Evolutionary conservation across 768 basidiomycete genomes (phyloP), one percentile per base, ranked within the genome.

Genomic region (Trametopsis cervina): DNA sequence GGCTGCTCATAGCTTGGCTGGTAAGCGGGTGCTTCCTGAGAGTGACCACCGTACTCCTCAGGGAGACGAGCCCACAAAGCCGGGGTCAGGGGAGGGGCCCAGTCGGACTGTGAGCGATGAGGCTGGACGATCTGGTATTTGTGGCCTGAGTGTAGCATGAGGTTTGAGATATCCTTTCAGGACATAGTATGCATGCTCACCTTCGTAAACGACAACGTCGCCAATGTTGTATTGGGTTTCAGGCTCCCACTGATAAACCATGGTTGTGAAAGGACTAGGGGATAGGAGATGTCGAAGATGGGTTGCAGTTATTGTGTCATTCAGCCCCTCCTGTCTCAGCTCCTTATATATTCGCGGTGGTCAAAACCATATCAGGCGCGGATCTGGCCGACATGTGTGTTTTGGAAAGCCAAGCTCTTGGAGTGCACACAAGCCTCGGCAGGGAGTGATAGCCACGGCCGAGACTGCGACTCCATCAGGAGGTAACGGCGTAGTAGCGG

Each of bases 101-200:
- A 89, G 54, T 85, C 83, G 22, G 69, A 53, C 83, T 88, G 56
- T 13, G 85, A 85, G 45, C 59, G 65, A 66, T 89, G 86, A 7
- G 82, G 68, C 58, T 86, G 84, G 54, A 87, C 77, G 64, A 82
- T 82, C 64, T 78, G 81, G 70, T 86, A 89, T 36, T 63, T 65
- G 53, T 64, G 60, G 35, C 77, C 83, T 82, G 55, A 15, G 36
- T 40, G 46, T 43, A 13, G 22, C 17, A 57, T 45, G 35, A 17
- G 22, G 25, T n/a, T 37, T 5, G 42, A 20, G 36, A 40, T 10
- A 50, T n/a, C 9, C n/a, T 7, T 22, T 43, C 21, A 24, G 42
- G 11, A 18, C n/a, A 25, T 22, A 43, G 12, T 9, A 10, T 27
- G 26, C 12, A n/a, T 15, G 36, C 57, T 18, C 52, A 77, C 85